Base-by-base conservation (phyloP, 352 stramenopile genomes). In the Phytophthora foliorum region DNA sequence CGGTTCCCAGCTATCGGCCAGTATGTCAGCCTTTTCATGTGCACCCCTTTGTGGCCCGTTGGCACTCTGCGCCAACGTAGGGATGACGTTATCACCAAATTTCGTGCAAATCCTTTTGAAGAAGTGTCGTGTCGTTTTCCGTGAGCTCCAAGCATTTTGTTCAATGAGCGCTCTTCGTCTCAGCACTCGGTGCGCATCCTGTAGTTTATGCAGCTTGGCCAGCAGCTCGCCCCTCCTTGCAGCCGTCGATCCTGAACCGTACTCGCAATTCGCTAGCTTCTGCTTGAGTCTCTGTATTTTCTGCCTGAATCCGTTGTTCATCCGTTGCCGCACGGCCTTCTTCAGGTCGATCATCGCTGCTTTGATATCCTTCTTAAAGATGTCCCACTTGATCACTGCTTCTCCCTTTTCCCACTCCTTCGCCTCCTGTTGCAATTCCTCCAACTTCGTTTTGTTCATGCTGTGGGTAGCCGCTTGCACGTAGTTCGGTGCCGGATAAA, bases 31-130 rank as follows among this genome's bases (percentile, higher is more conserved):
- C 22, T 65, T 57, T 2, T 57, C 46, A 32, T 65, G 57, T 6
- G 10, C 3, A 3, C 6, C 22, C 22, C 45, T 17, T 21, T 3
- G 29, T 19, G 42, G 22, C 34, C 17, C 14, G n/a, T 31, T 19
- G 11, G 16, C 29, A 36, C 19, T 14, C 6, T 29, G 45, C 9
- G 22, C 22, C 14, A 57, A 27, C 3, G 31, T 57, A 13, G 34
- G 31, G 6, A 64, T 50, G 2, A 53, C 42, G 45, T 50, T 57
- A 27, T 64, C 45, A 4, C 57, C 44, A 10, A 38, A 57, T 27
- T 64, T 64, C 7, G 57, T 57, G 22, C 57, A 42, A 2, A 64
- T 56, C 16, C 57, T 16, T 4, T 36, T 25, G 11, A 50, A 63
- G 9, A 63, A 63, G 36, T 38, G 21, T 17, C n/a, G 22, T 8